Base-by-base conservation (phyloP, 1,139 yeast genomes). In the Zygosaccharomyces sapae region DNA sequence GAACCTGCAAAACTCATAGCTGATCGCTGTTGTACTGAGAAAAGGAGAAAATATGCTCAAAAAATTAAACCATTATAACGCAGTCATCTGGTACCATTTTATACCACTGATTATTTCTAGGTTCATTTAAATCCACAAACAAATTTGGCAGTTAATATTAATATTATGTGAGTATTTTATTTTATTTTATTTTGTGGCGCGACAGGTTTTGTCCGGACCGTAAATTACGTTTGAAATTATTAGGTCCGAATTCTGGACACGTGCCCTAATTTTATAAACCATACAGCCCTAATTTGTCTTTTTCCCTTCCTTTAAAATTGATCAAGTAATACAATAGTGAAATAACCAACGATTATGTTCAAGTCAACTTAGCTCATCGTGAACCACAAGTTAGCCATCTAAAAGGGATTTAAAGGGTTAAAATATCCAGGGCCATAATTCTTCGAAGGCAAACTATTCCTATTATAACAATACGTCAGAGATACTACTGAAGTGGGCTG, bases 1-100 rank as follows among this genome's bases (percentile, higher is more conserved):
- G 66, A 53, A 19, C 62, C 63, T n/a, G 58, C 57, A 34, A 64
- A 57, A 53, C 67, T 62, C 68, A 64, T 64, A 22, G 25, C 25
- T 22, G 25, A 22, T 7, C 9, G 25, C 25, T 22, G 25, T 22
- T 22, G 25, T 22, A 22, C 25, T 22, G 25, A 22, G 25, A 22
- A 22, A 22, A 22, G 25, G 25, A 22, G 25, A 22, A 22, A 22
- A 22, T 22, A 22, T 22, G 25, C 25, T 22, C 25, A 5, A 22
- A 22, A 7, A 22, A 22, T 22, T 22, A 7, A 22, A 22, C 25
- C 9, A 22, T 22, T 22, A 22, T 22, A 22, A 22, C 9, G 9
- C 25, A 22, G 25, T 22, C 7, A 22, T 22, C 25, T 22, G 25
- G 25, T 22, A 22, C 25, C 25, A 22, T 22, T 22, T 22, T 22